These are phyloP conservation scores for Fusarium penzigii DNA, from an alignment of 2,329 filamentous ascomycete species.

Conservation along the genomic window DNA sequence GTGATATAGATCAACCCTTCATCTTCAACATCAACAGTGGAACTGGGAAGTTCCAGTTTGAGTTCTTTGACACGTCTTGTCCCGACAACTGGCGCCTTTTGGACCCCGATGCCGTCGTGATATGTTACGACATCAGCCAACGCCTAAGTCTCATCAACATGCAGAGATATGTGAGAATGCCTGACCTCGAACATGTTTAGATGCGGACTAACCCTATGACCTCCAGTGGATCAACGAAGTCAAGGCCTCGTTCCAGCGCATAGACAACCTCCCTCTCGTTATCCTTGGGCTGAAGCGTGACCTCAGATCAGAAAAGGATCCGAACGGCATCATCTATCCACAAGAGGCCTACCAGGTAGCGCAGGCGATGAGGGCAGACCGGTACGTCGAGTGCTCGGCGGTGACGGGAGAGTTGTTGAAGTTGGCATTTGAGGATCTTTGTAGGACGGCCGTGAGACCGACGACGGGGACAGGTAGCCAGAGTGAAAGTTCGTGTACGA, in stretches of 20 bases:
- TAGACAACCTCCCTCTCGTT: constrained; percentile 54
- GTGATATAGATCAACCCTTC: constrained; percentile 62
- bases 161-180: constrained; percentile 51
- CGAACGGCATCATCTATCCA: constrained; percentile 61
- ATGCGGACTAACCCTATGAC: not conserved
- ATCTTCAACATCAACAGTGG: constrained; percentile 54
- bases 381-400: constrained; percentile 65
- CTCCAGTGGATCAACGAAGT: constrained; percentile 60
- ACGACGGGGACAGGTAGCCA: constrained; percentile 49
- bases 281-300: constrained; percentile 64
- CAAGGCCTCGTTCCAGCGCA: constrained; percentile 47
- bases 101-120: constrained; percentile 56
- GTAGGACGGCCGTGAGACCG: constrained; percentile 54
- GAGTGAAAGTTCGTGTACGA: constrained; percentile 55
- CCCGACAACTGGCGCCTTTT: constrained; percentile 61
- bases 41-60: constrained; percentile 48
- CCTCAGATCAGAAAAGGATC: constrained; percentile 57
- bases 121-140: constrained; percentile 64
- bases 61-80: constrained; percentile 61
- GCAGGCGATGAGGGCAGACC: constrained; percentile 61
- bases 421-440: constrained; percentile 62
- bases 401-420: constrained; percentile 59
- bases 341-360: constrained; percentile 60
- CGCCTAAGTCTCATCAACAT: constrained; percentile 59
- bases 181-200: not conserved